Evolutionary conservation across 257 asterid genomes (phyloP), one percentile per base, ranked within the genome.

Genomic region (Solanum clarkiae): DNA sequence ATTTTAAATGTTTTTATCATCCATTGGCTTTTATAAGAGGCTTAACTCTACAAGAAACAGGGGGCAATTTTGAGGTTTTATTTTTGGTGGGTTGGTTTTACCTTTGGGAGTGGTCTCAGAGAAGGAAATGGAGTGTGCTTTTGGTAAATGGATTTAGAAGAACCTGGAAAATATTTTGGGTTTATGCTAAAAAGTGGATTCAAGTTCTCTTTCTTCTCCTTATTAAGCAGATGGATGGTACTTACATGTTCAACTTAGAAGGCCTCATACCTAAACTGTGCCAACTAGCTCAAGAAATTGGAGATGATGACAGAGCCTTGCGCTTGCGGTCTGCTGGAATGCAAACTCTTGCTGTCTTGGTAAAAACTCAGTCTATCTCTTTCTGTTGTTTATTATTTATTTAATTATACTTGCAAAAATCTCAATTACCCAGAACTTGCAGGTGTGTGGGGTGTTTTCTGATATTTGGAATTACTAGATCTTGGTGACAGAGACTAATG

Each of bases 211-310:
- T 66, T 56, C 83, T 68, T 51, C 44, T 84, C 68, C 59, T 60
- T 81, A 20, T 62, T 49, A 84, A 81, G 87, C 88, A 91, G 93
- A 85, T 80, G 70, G 92, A 91, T 51, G 86, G 91, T 79, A 89
- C 92, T 51, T 84, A 91, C 66, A 89, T 91, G 93, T 91, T 89
- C 91, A 91, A 88, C 90, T 88, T 91, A 86, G 93, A 91, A 84
- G 93, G 93, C 49, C 93, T 91, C 45, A 91, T 91, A 63, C 93
- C 93, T 42, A 91, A 88, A 69, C 70, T 91, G 57, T 89, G 93
- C 84, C 91, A 86, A 84, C 85, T 91, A 42, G 91, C 93, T 66
- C 89, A 86, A 82, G 92, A 91, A 88, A 81, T 86, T 89, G 93
- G 93, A 84, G 91, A 88, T 36, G 87, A 91, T 85, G 93, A 89